Base-by-base conservation (phyloP, 345 rosid genomes). In the Trapa incisa region DNA sequence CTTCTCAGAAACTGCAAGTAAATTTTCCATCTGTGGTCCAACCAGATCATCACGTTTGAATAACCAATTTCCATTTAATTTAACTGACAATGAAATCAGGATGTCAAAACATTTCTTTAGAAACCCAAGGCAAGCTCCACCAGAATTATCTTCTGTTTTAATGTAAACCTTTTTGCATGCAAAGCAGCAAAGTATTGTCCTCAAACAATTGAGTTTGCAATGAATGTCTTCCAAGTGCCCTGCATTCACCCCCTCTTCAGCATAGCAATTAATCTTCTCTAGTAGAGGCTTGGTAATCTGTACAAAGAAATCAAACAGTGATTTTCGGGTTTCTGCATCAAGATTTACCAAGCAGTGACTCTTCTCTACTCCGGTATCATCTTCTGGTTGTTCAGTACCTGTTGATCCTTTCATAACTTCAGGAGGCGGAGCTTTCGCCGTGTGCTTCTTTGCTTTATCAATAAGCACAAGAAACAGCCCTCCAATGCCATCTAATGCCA, bases 281-380 rank as follows among this genome's bases (percentile, higher is more conserved):
- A 89, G 67, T 71, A 86, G 75, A 48, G 97, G 99, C 75, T 91
- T 91, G 85, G 86, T 81, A 72, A 89, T 84, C 79, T 84, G 89
- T 73, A 85, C 84, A 81, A 87, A 87, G 80, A 89, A 85, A 74
- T 83, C 83, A 80, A 86, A 84, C 67, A 91, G 81, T 32, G 89
- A 81, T 73, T 83, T 87, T 68, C 85, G 82, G 64, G 82, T 78
- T 74, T 94, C 95, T 53, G 77, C 74, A 67, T 70, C 80, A 72
- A 87, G 76, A 76, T 78, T 78, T 73, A 74, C 80, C 57, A 76
- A 76, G 76, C 69, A 42, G 69, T 71, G 73, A 78, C 73, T 74
- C 65, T 65, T 75, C 67, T 67, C 76, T 69, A 67, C 70, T 37
- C 75, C 67, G 65, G 73, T 56, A 60, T 22, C 29, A 22, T 75